Base-by-base conservation (phyloP, 345 rosid species). In the Gossypium raimondii region DNA sequence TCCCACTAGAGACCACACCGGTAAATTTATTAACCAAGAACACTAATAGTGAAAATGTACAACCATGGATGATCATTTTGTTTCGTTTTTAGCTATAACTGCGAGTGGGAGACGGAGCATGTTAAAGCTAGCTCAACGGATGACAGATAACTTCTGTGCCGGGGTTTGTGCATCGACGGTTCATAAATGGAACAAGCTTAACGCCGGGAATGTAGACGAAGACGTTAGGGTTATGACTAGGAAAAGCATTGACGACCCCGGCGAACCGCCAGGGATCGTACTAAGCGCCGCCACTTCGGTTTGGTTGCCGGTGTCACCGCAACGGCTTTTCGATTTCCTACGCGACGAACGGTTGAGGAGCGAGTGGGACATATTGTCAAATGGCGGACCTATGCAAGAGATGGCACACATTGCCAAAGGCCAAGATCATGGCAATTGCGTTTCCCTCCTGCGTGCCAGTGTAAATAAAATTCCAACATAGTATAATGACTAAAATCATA, bases 381-480 rank as follows among this genome's bases (percentile, higher is more conserved):
- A 94, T 59, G 97, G 97, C 14, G 98, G 97, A 0, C 98, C 97
- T 8, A 92, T 92, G 97, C 94, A 95, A 76, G 98, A 95, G 80
- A 91, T 95, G 93, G 96, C 97, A 64, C 96, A 90, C 82, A 90
- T 95, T 12, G 96, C 98, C 78, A 95, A 95, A 75, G 96, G 98
- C 81, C 99, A 90, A 72, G 93, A 95, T 72, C 98, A 82, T 72
- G 93, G 97, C 78, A 95, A 95, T 88, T 95, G 96, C 79, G 93
- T 95, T 77, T 91, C 99, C 29, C 95, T 95, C 20, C 93, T 95
- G 0, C 97, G 99, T 13, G 93, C 97, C 63, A 87, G 91, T 20
- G 98, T 92, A 87, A 80, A 27, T 25, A 24, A 13, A 24, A 4
- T 5, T 34, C 7, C 41, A 34, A 5, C 41, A 34, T 34, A 34